Evolutionary conservation across 768 basidiomycete genomes (phyloP).

Genomic region (Crucibulum laeve): DNA sequence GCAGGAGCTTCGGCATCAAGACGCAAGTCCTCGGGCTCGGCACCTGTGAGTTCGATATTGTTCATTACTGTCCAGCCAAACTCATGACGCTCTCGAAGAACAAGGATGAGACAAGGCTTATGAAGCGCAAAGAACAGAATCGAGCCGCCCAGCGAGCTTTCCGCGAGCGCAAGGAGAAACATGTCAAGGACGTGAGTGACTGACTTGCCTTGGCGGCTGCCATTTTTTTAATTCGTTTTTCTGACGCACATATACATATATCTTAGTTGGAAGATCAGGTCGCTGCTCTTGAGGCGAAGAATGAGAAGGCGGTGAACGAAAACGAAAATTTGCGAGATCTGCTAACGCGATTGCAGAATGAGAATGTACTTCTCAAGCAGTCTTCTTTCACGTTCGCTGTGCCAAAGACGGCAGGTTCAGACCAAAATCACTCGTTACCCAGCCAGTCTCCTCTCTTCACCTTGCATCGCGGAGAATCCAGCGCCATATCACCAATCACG

Average conservation of each 20-base stretch:
- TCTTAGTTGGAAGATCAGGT: slow-evolving; percentile 87
- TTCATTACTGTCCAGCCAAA: not conserved
- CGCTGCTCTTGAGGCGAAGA: slow-evolving; percentile 79
- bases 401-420: slow-evolving; percentile 31
- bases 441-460: slow-evolving; percentile 20
- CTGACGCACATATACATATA: slow-evolving; percentile 1
- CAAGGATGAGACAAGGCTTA: slow-evolving; percentile 69
- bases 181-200: slow-evolving; percentile 86
- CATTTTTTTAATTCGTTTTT: too few species aligned
- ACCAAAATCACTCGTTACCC: slow-evolving; percentile 14
- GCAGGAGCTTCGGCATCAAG: slow-evolving; percentile 14
- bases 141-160: slow-evolving; percentile 96
- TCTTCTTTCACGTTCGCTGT: slow-evolving; percentile 81
- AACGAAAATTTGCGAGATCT: slow-evolving; percentile 90
- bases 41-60: not conserved
- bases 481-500: slow-evolving; percentile 12
- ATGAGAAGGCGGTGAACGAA: slow-evolving; percentile 65
- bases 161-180: slow-evolving; percentile 94
- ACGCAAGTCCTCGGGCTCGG: not conserved
- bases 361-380: slow-evolving; percentile 81
- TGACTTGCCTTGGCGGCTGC: slow-evolving; percentile 6
- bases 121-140: slow-evolving; percentile 97
- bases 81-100: slow-evolving; percentile 14
- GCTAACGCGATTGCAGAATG: slow-evolving; percentile 77
- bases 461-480: too few species aligned